Evolutionary conservation across 2,329 filamentous ascomycete species (phyloP), one percentile per base, ranked within the genome.

Genomic region (Simplicillium sp.): DNA sequence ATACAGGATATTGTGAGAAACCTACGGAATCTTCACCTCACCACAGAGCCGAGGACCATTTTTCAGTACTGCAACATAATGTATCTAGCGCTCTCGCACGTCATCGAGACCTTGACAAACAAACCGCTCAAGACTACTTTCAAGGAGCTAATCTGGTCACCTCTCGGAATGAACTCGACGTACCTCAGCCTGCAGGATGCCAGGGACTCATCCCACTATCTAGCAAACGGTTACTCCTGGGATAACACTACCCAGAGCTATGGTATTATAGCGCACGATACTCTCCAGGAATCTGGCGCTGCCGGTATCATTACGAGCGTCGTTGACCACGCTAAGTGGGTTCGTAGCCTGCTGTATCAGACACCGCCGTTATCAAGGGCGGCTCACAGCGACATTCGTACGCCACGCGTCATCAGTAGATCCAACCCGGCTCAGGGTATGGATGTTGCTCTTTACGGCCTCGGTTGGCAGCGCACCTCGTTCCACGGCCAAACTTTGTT

Each of bases 281-380:
- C 34, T 5, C 28, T 41, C 4, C 34, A 41, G 14, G 29, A 16
- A 13, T 11, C 34, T 8, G 39, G 39, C 16, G 39, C 39, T 4
- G 39, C 39, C 11, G 34, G 39, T 34, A 36, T 40, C 34, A 36
- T 40, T 36, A 36, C 39, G 15, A 37, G 11, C 29, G 39, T 41
- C 9, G 11, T 17, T n/a, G 39, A 41, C 34, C n/a, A 37, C 34
- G 34, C 34, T 4, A 33, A 33, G 16, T 41, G 39, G 34, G 7
- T 41, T n/a, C 34, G 29, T 8, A 36, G 39, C 34, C 34, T 41
- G 13, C 13, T 37, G 3, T 5, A 33, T 15, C 3, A 28, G 17
- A 25, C 34, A 2, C 25, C 17, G 4, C 39, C 39, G 9, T 17
- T 41, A 4, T 34, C 39, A 1, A 8, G 11, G 3, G 29, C 13